Percentiles rank a stretch among this genome's conserved stretches.
Conservation (phyloP, 768 basidiomycete genomes). For the Hygrocybe punicea region DNA sequence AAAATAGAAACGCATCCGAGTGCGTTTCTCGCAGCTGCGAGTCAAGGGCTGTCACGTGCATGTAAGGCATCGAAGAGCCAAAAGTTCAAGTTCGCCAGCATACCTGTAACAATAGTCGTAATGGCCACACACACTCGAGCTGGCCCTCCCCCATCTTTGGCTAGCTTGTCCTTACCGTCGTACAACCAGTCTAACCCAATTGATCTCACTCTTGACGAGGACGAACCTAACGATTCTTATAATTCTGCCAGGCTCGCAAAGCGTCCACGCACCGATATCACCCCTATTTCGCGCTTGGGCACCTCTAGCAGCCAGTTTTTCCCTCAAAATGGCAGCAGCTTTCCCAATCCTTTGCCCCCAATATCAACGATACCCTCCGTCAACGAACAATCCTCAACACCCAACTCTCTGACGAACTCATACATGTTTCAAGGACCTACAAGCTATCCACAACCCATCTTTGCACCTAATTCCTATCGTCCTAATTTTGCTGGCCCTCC, state of each 20-base stretch:
- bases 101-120: constrained; percentile 2
- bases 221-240: constrained; percentile 43
- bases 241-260: constrained; percentile 36
- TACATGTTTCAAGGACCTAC: constrained; percentile 15
- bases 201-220: constrained; percentile 71
- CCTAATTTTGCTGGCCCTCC: constrained; percentile 52
- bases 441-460: not conserved
- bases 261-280: constrained; percentile 40
- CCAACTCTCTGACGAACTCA: constrained; percentile 5
- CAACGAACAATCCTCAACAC: constrained; percentile 8
- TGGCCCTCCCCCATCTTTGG: constrained; percentile 31
- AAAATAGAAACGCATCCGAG: no score
- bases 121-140: constrained; percentile 28
- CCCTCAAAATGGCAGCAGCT: constrained; percentile 1
- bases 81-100: no score
- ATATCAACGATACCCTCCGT: constrained; percentile 23
- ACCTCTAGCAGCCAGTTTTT: not conserved
- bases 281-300: not conserved
- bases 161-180: constrained; percentile 36
- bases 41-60: no score
- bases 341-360: constrained; percentile 5
- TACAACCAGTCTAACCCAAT: constrained; percentile 53
- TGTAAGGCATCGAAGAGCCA: no score
- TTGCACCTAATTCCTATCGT: constrained; percentile 30
- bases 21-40: no score